Conservation (phyloP, 305 asterid genomes). For the Fraxinus greggii region DNA sequence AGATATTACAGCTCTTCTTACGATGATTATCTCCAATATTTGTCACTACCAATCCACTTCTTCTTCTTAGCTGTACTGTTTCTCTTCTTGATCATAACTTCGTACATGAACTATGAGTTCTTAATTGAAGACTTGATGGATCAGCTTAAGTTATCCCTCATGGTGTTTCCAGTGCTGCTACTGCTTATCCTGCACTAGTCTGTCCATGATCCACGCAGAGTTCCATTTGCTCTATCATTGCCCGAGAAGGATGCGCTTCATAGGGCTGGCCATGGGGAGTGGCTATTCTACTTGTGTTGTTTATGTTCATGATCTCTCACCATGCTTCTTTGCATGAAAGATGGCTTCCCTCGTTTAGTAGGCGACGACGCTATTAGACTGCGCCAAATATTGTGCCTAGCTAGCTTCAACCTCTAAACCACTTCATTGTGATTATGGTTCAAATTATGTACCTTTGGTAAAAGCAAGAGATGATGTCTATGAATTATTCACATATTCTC, state of each 20-base stretch:
- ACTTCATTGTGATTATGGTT: not conserved
- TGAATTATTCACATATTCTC: not conserved
- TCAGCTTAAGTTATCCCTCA: conserved; percentile 50
- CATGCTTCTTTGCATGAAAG: conserved; percentile 64
- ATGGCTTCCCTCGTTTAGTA: conserved; percentile 70
- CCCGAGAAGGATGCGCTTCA: conserved; percentile 67
- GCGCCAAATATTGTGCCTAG: not conserved
- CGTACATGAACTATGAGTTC: conserved; percentile 74
- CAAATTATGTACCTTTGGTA: not conserved
- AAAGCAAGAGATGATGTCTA: not conserved
- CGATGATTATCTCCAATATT: conserved; percentile 56
- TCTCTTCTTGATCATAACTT: conserved; percentile 55
- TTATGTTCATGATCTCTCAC: conserved; percentile 66
- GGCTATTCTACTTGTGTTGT: conserved; percentile 51
- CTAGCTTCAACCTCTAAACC: not conserved
- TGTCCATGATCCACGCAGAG: conserved; percentile 38
- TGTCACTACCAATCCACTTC: conserved; percentile 59
- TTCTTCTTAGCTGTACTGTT: conserved; percentile 47
- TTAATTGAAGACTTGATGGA: conserved; percentile 44
- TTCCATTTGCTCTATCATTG: conserved; percentile 40
- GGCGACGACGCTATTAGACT: conserved; percentile 25
- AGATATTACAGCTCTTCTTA: conserved; percentile 54
- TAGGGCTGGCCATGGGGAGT: conserved; percentile 63
- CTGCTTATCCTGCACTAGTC: conserved; percentile 65
- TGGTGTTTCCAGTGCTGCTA: conserved; percentile 60